Conservation (phyloP, 805 yeast genomes). For the Priceomyces castillae region DNA sequence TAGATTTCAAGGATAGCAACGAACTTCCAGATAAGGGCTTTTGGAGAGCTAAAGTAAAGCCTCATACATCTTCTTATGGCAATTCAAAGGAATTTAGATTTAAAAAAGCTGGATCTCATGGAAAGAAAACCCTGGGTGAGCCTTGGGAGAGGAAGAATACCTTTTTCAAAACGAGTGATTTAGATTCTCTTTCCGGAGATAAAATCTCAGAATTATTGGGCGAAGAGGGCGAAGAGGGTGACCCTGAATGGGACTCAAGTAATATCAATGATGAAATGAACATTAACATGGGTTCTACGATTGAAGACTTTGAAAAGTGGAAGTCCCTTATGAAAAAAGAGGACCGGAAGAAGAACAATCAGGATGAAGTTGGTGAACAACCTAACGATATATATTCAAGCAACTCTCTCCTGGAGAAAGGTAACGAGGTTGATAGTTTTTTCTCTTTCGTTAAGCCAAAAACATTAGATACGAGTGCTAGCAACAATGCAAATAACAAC, state of each 20-base stretch:
- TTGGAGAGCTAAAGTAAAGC: slow-evolving; percentile 41
- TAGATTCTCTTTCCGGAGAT: slow-evolving; percentile 30
- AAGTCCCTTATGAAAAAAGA: slow-evolving; percentile 51
- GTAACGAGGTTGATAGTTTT: slow-evolving; percentile 44
- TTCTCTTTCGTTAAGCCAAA: slow-evolving; percentile 40
- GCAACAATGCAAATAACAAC: slow-evolving; percentile 4
- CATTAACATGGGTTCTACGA: slow-evolving; percentile 48
- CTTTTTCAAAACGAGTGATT: slow-evolving; percentile 20
- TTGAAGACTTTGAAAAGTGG: slow-evolving; percentile 61
- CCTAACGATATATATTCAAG: slow-evolving; percentile 6
- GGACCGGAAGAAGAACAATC: slow-evolving; percentile 48
- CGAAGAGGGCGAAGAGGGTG: slow-evolving; percentile 31
- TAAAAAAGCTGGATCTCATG: slow-evolving; percentile 16
- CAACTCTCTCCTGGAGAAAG: slow-evolving; percentile 17
- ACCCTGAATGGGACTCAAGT: slow-evolving; percentile 41
- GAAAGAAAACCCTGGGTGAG: slow-evolving; percentile 18
- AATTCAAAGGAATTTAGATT: slow-evolving; percentile 10
- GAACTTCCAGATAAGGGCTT: slow-evolving; percentile 47
- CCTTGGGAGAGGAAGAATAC: slow-evolving; percentile 31
- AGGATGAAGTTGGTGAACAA: slow-evolving; percentile 15
- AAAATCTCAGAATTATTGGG: slow-evolving; percentile 36
- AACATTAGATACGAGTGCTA: slow-evolving; percentile 8
- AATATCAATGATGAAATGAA: slow-evolving; percentile 21
- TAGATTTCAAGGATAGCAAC: slow-evolving; percentile 25
- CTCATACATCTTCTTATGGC: slow-evolving; percentile 7